Conservation (phyloP, 2,329 filamentous ascomycete genomes). For the Colletotrichum coccodes region DNA sequence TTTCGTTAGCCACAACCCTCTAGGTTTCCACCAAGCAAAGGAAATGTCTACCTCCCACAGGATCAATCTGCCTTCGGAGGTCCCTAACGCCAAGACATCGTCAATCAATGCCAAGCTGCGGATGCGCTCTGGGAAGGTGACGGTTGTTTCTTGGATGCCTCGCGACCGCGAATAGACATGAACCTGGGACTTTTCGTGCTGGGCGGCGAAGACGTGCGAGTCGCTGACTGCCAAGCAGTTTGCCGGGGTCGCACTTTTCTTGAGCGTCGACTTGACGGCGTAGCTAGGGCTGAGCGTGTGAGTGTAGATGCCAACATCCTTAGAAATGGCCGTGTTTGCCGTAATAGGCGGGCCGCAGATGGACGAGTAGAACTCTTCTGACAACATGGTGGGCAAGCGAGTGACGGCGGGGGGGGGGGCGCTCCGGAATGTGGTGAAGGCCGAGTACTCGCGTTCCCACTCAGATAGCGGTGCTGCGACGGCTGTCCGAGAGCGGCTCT, state of each 20-base stretch:
- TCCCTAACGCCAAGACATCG: constrained; percentile 82
- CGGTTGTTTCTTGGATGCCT: constrained; percentile 86
- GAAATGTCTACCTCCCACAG: constrained; percentile 82
- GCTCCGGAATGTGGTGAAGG: not conserved
- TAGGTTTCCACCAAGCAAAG: constrained; percentile 8
- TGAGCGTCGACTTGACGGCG: constrained; percentile 81
- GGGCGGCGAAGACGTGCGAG: constrained; percentile 90
- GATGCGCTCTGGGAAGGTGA: constrained; percentile 90
- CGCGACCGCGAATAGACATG: constrained; percentile 90
- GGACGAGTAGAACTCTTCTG: constrained; percentile 69
- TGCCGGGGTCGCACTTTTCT: constrained; percentile 86
- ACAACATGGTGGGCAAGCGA: constrained; percentile 57
- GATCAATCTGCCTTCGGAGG: constrained; percentile 85
- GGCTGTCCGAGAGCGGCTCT: constrained; percentile 14
- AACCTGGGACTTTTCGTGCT: constrained; percentile 89
- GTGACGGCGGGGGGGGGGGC: not conserved
- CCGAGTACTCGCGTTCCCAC: not conserved
- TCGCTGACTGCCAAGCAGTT: constrained; percentile 84
- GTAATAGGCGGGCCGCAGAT: constrained; percentile 67
- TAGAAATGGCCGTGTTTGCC: constrained; percentile 71
- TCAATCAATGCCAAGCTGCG: constrained; percentile 79
- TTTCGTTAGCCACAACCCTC: constrained; percentile 34
- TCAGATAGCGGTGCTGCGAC: constrained; percentile 6
- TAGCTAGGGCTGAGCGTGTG: constrained; percentile 84
- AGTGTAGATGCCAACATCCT: constrained; percentile 89